phyloP scores from a whole-genome alignment of 306 rosid genomes.

The Prunus mume region DNA sequence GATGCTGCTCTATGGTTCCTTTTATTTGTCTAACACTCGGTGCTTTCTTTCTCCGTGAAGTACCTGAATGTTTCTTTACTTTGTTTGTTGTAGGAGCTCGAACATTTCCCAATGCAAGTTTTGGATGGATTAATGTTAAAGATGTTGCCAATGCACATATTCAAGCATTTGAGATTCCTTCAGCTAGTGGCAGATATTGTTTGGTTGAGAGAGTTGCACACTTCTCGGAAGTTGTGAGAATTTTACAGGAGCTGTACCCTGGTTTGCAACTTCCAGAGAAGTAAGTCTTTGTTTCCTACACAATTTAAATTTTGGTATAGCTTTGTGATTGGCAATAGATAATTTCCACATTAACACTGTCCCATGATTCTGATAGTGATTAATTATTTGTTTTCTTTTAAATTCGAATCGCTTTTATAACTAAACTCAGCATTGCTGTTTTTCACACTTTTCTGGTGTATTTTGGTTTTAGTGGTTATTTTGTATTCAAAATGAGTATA shows the following conservation, averaged over 20 bases:
- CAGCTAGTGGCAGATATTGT: constrained; percentile 77
- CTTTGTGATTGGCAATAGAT: neutral
- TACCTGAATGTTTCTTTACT: neutral
- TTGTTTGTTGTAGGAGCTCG: constrained; percentile 51
- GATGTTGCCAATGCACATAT: constrained; percentile 83
- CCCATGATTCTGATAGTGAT: neutral
- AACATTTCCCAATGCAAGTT: constrained; percentile 41
- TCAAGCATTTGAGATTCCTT: constrained; percentile 72
- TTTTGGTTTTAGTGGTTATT: neutral
- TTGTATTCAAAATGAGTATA: neutral
- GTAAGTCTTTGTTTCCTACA: constrained; percentile 32
- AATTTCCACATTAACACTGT: neutral
- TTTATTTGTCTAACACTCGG: neutral
- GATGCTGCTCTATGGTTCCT: neutral
- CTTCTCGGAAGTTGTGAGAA: constrained; percentile 47
- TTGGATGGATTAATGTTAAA: constrained; percentile 73
- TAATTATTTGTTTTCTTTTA: neutral
- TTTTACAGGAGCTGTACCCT: constrained; percentile 55
- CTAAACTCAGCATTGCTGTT: neutral
- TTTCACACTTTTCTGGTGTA: neutral
- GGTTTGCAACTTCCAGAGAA: constrained; percentile 50
- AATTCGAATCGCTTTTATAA: neutral
- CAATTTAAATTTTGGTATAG: neutral
- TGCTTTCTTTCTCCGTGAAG: neutral
- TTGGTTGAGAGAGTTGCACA: constrained; percentile 55